Conservation (phyloP, 2,329 filamentous ascomycete genomes). For the Hypoxylon sp. region DNA sequence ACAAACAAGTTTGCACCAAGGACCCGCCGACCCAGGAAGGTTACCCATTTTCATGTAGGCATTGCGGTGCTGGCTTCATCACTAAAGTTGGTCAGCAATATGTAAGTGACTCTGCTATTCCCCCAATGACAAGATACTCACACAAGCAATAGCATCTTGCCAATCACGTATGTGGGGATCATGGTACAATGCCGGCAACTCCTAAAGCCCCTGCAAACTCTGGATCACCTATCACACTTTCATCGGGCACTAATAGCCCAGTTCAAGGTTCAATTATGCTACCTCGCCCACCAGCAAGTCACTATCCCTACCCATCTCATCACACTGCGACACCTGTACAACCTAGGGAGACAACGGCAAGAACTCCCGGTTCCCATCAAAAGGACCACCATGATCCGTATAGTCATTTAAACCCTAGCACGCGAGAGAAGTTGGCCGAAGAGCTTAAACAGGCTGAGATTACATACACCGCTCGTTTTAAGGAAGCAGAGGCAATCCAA, state of each 20-base stretch:
- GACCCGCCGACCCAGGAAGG: slow-evolving; percentile 45
- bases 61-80: slow-evolving; percentile 64
- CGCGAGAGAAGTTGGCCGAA: slow-evolving; percentile 53
- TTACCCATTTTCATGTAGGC: slow-evolving; percentile 59
- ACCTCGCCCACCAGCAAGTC: neutral
- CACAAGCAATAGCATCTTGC: slow-evolving; percentile 55
- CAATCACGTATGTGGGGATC: slow-evolving; percentile 64
- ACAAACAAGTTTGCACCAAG: slow-evolving; percentile 55
- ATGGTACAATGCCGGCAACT: slow-evolving; percentile 49
- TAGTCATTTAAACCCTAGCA: slow-evolving; percentile 58
- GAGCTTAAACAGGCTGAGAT: slow-evolving; percentile 58
- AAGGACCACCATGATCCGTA: slow-evolving; percentile 59
- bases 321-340: slow-evolving; percentile 30
- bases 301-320: slow-evolving; percentile 28
- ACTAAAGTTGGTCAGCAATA: slow-evolving; percentile 61
- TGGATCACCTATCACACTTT: slow-evolving; percentile 32
- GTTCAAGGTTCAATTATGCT: slow-evolving; percentile 18
- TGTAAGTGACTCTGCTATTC: slow-evolving; percentile 47
- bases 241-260: slow-evolving; percentile 39
- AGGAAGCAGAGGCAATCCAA: slow-evolving; percentile 57
- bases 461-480: slow-evolving; percentile 60
- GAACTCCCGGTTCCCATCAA: slow-evolving; percentile 22
- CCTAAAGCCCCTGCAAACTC: slow-evolving; percentile 36
- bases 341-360: neutral
- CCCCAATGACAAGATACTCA: slow-evolving; percentile 30